Evolutionary conservation across 1,284 basidiomycete genomes (phyloP).

Genomic region (Ustilago vetiveriae): DNA sequence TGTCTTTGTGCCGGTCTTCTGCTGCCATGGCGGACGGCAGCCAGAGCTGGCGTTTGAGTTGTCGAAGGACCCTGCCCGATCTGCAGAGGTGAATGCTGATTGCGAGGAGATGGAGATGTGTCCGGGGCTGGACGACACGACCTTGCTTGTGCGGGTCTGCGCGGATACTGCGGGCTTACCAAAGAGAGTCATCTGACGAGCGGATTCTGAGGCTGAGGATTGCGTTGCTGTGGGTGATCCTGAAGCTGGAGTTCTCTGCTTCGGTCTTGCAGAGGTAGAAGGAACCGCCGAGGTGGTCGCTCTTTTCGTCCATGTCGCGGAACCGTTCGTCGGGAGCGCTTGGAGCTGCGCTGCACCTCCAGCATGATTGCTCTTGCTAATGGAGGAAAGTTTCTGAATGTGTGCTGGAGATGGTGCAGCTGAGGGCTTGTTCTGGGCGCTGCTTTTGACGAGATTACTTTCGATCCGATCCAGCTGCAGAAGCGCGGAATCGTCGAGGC

Average conservation of each 20-base stretch:
- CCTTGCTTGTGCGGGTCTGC: constrained; percentile 18
- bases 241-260: constrained; percentile 20
- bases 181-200: constrained; percentile 40
- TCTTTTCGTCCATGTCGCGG: constrained; percentile 2
- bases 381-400: constrained; percentile 14
- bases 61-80: neutral
- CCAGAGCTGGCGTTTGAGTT: neutral
- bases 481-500: constrained; percentile 28
- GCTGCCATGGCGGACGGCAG: constrained; percentile 18
- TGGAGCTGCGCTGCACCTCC: constrained; percentile 3
- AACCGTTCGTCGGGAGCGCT: neutral
- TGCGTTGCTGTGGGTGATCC: constrained; percentile 14
- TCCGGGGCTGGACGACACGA: constrained; percentile 27
- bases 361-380: neutral
- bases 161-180: constrained; percentile 22
- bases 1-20: constrained; percentile 37
- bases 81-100: constrained; percentile 9
- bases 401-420: neutral
- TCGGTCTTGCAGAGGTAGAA: constrained; percentile 19
- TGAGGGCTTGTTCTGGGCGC: neutral
- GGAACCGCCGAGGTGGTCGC: constrained; percentile 11
- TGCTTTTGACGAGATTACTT: constrained; percentile 29
- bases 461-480: constrained; percentile 37
- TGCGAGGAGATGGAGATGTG: constrained; percentile 47
- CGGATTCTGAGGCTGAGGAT: constrained; percentile 20